Percentiles rank a stretch among this genome's conserved stretches.
Evolutionary conservation across 2,329 filamentous ascomycete species (phyloP).

Genomic region (Penicillium carneum): DNA sequence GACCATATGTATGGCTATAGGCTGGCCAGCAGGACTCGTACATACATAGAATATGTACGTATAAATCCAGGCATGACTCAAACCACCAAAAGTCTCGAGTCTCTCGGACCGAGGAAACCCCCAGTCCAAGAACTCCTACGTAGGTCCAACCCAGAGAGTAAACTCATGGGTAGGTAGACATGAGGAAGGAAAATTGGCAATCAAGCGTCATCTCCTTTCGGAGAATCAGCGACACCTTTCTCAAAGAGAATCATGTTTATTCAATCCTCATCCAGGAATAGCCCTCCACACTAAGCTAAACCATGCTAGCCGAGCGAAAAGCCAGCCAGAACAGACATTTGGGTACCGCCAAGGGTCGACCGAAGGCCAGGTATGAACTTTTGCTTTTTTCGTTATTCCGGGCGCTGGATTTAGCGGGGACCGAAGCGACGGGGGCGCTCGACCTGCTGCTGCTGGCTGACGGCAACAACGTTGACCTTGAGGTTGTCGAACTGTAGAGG

Average conservation of each 20-base stretch:
- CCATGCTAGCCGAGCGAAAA: conserved; percentile 36
- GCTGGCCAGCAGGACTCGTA: conserved; percentile 14
- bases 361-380: conserved; percentile 39
- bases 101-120: conserved; percentile 9
- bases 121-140: conserved; percentile 33
- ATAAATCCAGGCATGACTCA: conserved; percentile 13
- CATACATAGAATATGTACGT: neutral
- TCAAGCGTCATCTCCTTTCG: conserved; percentile 81
- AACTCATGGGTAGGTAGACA: conserved; percentile 29
- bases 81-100: conserved; percentile 22
- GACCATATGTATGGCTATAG: conserved; percentile 18
- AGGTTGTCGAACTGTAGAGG: conserved; percentile 85
- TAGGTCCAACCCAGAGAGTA: conserved; percentile 25
- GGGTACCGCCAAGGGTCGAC: conserved; percentile 41
- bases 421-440: conserved; percentile 83
- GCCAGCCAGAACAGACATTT: conserved; percentile 40
- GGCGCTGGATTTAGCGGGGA: conserved; percentile 36
- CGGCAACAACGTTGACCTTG: conserved; percentile 91
- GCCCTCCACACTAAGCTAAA: conserved; percentile 41
- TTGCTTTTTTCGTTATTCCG: conserved; percentile 37
- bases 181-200: conserved; percentile 70
- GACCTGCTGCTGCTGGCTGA: conserved; percentile 83
- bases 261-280: conserved; percentile 48
- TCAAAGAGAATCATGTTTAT: conserved; percentile 53
- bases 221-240: conserved; percentile 91